Base-by-base conservation (phyloP, 805 yeast genomes). In the Maudiozyma saulgeensis region DNA sequence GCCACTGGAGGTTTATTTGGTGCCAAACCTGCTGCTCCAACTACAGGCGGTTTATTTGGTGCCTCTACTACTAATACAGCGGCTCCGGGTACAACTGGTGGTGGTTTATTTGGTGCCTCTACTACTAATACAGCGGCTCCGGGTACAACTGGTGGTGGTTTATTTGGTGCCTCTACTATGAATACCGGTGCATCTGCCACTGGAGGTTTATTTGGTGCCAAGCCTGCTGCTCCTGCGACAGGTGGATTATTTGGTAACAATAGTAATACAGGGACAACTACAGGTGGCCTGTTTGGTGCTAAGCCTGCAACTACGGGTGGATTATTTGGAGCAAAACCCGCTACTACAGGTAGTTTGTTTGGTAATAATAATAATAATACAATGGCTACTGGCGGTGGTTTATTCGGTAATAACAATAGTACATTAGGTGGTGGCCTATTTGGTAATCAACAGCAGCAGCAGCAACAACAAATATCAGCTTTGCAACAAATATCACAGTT, bases 401-500 rank as follows among this genome's bases (percentile, higher is more conserved):
- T 61, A 26, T 53, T 51, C 40, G 56, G 56, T 7, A 19, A 31
- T 28, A 26, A 39, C 23, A 32, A 25, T 15, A 18, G 35, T 6
- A 18, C 41, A 15, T 16, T 48, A n/a, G 32, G 38, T 12, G 49
- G 46, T 34, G 64, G 69, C 0, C 50, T 66, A 15, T 66, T 66
- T 56, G 69, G 69, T 16, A 34, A 48, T 21, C 57, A 52, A 48
- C 60, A 54, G 48, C 62, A 54, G 34, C 52, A 35, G n/a, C 62
- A 55, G 37, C 52, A 34, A 15, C 68, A 66, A 23, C 66, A 56
- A 47, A 67, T 63, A 42, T 73, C 71, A 40, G 74, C 70, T 34
- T 68, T 68, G 45, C 73, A 72, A 43, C 69, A 68, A 41, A 74
- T 72, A 25, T 66, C 67, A 9, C 80, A 71, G 50, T 62, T 70